phyloP scores from a whole-genome alignment of 2,329 filamentous ascomycete species.

The Colletotrichum eleusines region DNA sequence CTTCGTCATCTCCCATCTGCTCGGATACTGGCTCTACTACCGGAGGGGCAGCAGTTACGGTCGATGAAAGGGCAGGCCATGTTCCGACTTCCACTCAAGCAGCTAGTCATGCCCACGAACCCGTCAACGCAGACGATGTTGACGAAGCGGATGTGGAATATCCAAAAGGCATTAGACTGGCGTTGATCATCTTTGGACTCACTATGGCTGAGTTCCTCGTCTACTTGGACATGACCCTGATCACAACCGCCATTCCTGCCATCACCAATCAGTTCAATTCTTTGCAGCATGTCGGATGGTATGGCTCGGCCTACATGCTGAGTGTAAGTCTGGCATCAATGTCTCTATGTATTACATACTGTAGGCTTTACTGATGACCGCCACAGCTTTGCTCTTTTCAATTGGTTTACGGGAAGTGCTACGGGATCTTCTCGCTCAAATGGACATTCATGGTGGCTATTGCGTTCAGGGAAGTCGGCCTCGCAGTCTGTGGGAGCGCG shows the following conservation, averaged over 20 bases:
- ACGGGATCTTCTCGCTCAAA: conserved; percentile 48
- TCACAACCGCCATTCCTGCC: conserved; percentile 56
- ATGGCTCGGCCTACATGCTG: conserved; percentile 61
- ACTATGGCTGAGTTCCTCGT: conserved; percentile 66
- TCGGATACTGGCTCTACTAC: not conserved
- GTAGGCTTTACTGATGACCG: conserved; percentile 45
- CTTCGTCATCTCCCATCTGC: not conserved
- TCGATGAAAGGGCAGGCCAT: not conserved
- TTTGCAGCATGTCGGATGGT: conserved; percentile 67
- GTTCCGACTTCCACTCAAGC: not conserved
- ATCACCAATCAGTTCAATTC: conserved; percentile 65
- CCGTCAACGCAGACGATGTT: not conserved
- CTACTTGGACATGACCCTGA: conserved; percentile 46
- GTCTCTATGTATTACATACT: not conserved
- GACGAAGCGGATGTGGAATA: conserved; percentile 21
- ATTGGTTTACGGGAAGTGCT: conserved; percentile 48
- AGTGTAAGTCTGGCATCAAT: conserved; percentile 50
- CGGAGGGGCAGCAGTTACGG: not conserved
- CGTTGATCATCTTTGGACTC: conserved; percentile 61
- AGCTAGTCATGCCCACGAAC: not conserved
- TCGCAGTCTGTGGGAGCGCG: conserved; percentile 45
- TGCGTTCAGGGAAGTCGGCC: conserved; percentile 46
- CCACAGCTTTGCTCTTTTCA: conserved; percentile 44
- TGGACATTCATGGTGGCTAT: conserved; percentile 45
- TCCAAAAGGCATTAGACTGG: conserved; percentile 52